phyloP scores from a whole-genome alignment of 2,329 filamentous ascomycete species.

The Pseudonectria buxi region DNA sequence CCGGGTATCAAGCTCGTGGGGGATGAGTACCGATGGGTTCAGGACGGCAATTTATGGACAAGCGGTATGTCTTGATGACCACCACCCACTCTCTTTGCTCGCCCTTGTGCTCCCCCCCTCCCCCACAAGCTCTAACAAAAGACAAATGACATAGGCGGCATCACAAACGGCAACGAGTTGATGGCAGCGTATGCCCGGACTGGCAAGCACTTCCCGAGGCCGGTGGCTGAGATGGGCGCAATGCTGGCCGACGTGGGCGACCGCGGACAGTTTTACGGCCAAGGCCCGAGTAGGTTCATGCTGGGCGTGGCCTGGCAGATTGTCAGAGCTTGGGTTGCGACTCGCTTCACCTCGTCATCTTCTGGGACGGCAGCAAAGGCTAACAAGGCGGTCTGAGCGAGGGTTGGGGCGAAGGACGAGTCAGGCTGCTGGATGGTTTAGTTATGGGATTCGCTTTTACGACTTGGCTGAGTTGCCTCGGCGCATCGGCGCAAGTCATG shows the following conservation, averaged over 20 bases:
- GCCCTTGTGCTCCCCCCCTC: no score
- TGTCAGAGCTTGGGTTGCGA: constrained; percentile 21
- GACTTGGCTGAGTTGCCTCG: no score
- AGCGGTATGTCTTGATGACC: constrained; percentile 41
- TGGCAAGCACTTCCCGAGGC: constrained; percentile 34
- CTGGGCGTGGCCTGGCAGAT: constrained; percentile 32
- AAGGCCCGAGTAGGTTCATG: constrained; percentile 27
- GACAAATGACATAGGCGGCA: constrained; percentile 31
- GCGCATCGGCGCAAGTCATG: no score
- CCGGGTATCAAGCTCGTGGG: constrained; percentile 37
- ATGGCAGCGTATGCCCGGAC: constrained; percentile 44
- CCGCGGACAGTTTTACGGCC: constrained; percentile 36
- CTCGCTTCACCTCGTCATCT: no score
- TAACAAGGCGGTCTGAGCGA: no score
- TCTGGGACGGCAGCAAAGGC: no score
- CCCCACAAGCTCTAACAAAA: no score
- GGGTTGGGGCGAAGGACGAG: no score
- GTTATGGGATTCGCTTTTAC: no score
- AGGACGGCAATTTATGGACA: constrained; percentile 49
- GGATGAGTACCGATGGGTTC: constrained; percentile 41
- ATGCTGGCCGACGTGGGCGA: constrained; percentile 43
- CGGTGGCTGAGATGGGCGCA: constrained; percentile 38
- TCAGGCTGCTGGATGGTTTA: no score
- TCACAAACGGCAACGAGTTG: constrained; percentile 52
- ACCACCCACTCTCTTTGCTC: no score